phyloP scores from a whole-genome alignment of 352 stramenopile genomes.

The Phytophthora pluvialis region DNA sequence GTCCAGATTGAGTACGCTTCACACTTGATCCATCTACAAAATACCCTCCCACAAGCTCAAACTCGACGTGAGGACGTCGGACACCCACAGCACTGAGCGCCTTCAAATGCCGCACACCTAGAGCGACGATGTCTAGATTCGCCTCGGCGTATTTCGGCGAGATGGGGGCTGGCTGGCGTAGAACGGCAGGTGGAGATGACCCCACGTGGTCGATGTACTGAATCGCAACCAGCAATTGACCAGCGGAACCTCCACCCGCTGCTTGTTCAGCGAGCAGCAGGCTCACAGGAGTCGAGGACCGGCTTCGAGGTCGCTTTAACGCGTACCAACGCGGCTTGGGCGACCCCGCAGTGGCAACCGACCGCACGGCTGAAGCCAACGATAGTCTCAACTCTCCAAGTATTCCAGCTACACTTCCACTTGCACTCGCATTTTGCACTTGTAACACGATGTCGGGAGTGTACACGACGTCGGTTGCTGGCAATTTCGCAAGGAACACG shows the following conservation, averaged over 20 bases:
- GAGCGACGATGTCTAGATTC: slow-evolving; percentile 66
- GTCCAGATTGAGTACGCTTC: slow-evolving; percentile 47
- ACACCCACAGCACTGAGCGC: slow-evolving; percentile 57
- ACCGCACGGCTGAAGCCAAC: slow-evolving; percentile 51
- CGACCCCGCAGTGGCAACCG: slow-evolving; percentile 47
- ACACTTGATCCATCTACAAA: slow-evolving; percentile 58
- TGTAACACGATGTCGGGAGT: slow-evolving; percentile 77
- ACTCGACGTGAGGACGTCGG: slow-evolving; percentile 68
- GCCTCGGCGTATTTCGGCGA: slow-evolving; percentile 59
- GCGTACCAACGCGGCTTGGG: slow-evolving; percentile 62
- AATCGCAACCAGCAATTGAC: slow-evolving; percentile 64
- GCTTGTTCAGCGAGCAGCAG: slow-evolving; percentile 31
- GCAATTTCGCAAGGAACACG: slow-evolving; percentile 58
- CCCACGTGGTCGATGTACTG: slow-evolving; percentile 66
- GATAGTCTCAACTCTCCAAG: slow-evolving; percentile 60
- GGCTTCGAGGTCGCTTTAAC: slow-evolving; percentile 33
- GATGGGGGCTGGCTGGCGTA: slow-evolving; percentile 41
- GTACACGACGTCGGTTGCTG: slow-evolving; percentile 57
- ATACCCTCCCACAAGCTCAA: slow-evolving; percentile 63
- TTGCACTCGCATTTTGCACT: slow-evolving; percentile 64
- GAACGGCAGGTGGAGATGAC: slow-evolving; percentile 37
- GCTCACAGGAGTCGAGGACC: slow-evolving; percentile 18
- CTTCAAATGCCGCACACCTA: slow-evolving; percentile 77
- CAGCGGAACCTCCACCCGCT: slow-evolving; percentile 20
- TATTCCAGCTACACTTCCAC: slow-evolving; percentile 23